A percentile compares a stretch with the other conserved stretches of the same genome.
These are phyloP conservation scores for Pseudogymnoascus sp. DNA, from an alignment of 2,329 filamentous ascomycete species.

Conservation along the genomic window DNA sequence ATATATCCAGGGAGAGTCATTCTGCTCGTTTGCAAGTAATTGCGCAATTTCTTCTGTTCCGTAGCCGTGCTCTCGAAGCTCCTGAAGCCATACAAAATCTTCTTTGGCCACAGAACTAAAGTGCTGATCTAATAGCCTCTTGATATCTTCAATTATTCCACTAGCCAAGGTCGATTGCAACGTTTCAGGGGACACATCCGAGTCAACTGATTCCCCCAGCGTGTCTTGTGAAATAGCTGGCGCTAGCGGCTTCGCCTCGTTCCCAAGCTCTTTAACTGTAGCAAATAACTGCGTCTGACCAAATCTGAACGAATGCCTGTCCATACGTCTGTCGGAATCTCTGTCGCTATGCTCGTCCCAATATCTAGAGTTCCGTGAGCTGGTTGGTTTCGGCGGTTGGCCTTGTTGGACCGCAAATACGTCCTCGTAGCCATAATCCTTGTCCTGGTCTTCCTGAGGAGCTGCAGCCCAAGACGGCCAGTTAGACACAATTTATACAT, in stretches of 20 bases:
- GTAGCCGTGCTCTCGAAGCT: slow-evolving; percentile 12
- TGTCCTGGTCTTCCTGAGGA: slow-evolving; percentile 4
- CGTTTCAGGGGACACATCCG: too few species aligned
- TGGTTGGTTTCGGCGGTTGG: neutral
- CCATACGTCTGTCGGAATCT: neutral
- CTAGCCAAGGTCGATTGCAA: too few species aligned
- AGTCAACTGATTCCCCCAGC: too few species aligned
- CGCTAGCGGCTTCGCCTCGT: too few species aligned
- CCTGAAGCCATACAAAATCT: slow-evolving; percentile 16
- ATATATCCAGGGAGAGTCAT: slow-evolving; percentile 13
- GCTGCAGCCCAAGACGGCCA: slow-evolving; percentile 1
- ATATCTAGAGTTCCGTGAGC: neutral
- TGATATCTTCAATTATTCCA: too few species aligned
- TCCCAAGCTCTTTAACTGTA: too few species aligned
- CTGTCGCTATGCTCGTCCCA: neutral
- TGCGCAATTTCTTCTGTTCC: slow-evolving; percentile 13
- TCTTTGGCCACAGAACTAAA: neutral
- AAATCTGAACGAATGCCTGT: neutral
- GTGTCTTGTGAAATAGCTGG: too few species aligned
- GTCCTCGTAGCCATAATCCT: neutral
- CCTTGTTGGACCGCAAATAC: neutral
- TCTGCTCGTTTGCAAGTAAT: slow-evolving; percentile 9
- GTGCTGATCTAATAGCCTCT: neutral
- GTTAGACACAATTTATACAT: neutral
- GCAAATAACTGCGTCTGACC: too few species aligned